A percentile compares a stretch with the other conserved stretches of the same genome.
These are phyloP conservation scores for Diaporthe australafricana DNA, from an alignment of 2,329 filamentous ascomycete species.

Conservation along the genomic window DNA sequence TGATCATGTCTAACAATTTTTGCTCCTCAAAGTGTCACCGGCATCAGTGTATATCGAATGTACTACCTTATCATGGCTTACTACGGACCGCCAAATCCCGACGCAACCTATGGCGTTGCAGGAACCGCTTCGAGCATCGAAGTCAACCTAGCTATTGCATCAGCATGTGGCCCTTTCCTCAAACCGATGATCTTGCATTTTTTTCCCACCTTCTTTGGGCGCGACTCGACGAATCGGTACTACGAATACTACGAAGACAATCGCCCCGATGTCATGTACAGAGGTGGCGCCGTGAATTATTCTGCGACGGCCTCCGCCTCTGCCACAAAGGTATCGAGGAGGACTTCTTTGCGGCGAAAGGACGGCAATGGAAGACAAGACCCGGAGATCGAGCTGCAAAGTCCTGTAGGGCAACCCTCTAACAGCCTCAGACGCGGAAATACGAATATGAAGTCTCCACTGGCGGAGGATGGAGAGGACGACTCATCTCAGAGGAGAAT, in stretches of 20 bases:
- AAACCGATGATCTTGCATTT: not conserved
- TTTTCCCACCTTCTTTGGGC: slow-evolving; percentile 14
- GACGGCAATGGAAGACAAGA: not conserved
- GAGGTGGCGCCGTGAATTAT: not conserved
- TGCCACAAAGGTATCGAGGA: not conserved
- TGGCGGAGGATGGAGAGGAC: slow-evolving; percentile 8
- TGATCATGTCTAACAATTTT: not conserved
- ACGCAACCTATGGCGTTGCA: slow-evolving; percentile 42
- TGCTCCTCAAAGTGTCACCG: not conserved
- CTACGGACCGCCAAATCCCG: slow-evolving; percentile 35
- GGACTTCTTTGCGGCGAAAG: not conserved
- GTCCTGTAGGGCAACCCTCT: not conserved
- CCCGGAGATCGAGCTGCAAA: slow-evolving; percentile 17
- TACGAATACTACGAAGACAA: slow-evolving; percentile 14
- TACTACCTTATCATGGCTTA: slow-evolving; percentile 8
- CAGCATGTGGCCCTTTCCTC: slow-evolving; percentile 41
- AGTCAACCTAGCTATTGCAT: slow-evolving; percentile 44
- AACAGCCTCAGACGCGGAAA: not conserved
- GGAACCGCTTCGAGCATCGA: slow-evolving; percentile 44
- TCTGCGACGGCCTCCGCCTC: not conserved
- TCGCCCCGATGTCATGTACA: not conserved
- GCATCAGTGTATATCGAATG: slow-evolving; percentile 14
- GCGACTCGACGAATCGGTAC: not conserved
- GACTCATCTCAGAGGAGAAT: slow-evolving; percentile 25
- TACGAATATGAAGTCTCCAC: not conserved